phyloP scores from a whole-genome alignment of 1,139 yeast species.

The Geotrichum reessii region DNA sequence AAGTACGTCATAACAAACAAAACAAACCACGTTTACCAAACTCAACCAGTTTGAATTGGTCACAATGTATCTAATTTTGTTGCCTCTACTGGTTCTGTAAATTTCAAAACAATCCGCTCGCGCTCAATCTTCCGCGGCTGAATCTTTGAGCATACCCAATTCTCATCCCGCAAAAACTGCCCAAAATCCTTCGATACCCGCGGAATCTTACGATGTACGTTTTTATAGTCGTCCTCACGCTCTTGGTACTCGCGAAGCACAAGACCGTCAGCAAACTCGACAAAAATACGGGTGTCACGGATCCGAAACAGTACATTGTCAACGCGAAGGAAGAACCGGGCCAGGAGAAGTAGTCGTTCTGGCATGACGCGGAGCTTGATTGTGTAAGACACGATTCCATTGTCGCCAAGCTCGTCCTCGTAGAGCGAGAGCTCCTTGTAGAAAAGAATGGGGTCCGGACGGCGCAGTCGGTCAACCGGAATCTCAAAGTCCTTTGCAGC shows the following conservation, averaged over 20 bases:
- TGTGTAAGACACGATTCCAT: conserved; percentile 76
- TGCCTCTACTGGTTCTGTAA: too few species aligned
- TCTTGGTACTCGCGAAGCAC: conserved; percentile 73
- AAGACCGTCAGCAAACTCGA: conserved; percentile 63
- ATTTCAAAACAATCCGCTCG: conserved; percentile 16
- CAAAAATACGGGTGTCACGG: conserved; percentile 74
- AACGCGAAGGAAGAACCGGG: conserved; percentile 77
- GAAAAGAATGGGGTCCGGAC: conserved; percentile 80
- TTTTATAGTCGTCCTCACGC: conserved; percentile 62
- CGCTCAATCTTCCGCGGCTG: conserved; percentile 39
- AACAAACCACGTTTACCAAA: too few species aligned
- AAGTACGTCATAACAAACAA: too few species aligned
- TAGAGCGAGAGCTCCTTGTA: conserved; percentile 83
- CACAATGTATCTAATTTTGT: too few species aligned
- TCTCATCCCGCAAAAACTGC: conserved; percentile 66
- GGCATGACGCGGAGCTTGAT: conserved; percentile 89
- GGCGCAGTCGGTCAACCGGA: conserved; percentile 63
- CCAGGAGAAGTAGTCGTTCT: conserved; percentile 62
- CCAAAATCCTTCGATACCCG: conserved; percentile 61
- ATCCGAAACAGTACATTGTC: conserved; percentile 83
- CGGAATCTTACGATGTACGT: conserved; percentile 45
- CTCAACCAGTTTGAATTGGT: too few species aligned
- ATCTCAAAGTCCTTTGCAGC: conserved; percentile 37
- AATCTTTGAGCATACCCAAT: conserved; percentile 68
- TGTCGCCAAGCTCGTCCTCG: conserved; percentile 95